These are phyloP conservation scores for Phaffomyces antillensis DNA, from an alignment of 805 yeast species.

Conservation along the genomic window DNA sequence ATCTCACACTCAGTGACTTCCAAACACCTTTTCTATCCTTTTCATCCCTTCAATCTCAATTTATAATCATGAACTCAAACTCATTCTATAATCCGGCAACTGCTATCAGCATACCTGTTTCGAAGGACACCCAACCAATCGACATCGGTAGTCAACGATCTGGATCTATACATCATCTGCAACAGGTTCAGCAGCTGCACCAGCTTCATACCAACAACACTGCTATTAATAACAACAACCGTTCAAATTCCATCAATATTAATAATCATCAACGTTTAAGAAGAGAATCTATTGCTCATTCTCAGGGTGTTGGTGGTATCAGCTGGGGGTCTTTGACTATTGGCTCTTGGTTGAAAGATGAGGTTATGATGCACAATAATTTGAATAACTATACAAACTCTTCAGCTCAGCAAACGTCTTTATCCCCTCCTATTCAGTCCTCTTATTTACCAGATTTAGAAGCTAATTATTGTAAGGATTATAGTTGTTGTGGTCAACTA, in stretches of 20 bases:
- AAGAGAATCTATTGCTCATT: constrained; percentile 88
- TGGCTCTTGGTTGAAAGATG: constrained; percentile 95
- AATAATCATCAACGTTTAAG: constrained; percentile 46
- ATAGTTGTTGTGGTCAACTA: constrained; percentile 89
- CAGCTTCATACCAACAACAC: constrained; percentile 4
- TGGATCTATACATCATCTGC: constrained; percentile 19
- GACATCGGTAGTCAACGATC: constrained; percentile 28
- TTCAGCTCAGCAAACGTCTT: constrained; percentile 9
- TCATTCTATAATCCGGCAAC: constrained; percentile 20
- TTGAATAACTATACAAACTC: constrained; percentile 14
- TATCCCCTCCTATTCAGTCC: constrained; percentile 61
- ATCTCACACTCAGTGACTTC: too few species aligned
- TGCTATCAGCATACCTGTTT: constrained; percentile 27
- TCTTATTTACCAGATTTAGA: constrained; percentile 88
- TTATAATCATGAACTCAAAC: constrained; percentile 13
- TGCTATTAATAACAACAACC: constrained; percentile 4
- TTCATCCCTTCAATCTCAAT: background rate
- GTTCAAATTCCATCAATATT: constrained; percentile 19
- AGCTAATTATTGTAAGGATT: constrained; percentile 94
- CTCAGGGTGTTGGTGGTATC: constrained; percentile 97
- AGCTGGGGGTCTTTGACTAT: constrained; percentile 95
- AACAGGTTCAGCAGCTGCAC: constrained; percentile 11
- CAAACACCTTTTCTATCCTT: background rate
- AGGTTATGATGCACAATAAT: constrained; percentile 53
- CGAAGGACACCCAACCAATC: constrained; percentile 28